Conservation (phyloP, 148 eudicot species). For the Vaccinium myrtillus region DNA sequence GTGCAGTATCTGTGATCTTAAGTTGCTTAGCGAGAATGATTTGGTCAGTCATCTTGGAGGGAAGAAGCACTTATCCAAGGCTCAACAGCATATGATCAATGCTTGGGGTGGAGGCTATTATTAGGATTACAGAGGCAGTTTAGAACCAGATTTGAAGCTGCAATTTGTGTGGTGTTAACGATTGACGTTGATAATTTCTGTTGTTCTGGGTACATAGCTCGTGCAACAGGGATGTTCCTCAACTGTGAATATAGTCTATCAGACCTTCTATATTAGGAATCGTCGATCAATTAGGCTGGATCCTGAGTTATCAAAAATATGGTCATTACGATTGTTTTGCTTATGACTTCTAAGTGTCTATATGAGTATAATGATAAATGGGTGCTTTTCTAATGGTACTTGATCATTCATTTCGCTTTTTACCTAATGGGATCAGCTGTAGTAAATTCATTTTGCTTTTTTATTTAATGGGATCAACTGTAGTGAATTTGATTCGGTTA, state of each 20-base stretch:
- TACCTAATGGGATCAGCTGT: not conserved
- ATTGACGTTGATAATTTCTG: too few relatives aligned
- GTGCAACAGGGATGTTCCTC: not conserved
- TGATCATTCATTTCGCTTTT: too few relatives aligned
- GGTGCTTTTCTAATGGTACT: too few relatives aligned
- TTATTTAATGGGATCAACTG: too few relatives aligned
- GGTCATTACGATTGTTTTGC: not conserved
- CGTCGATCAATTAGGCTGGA: not conserved
- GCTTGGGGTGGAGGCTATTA: not conserved
- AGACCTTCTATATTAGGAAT: not conserved
- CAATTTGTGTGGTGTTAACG: not conserved
- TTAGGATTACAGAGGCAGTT: not conserved
- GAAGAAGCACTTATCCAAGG: constrained; percentile 11
- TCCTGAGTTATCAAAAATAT: not conserved
- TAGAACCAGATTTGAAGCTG: not conserved
- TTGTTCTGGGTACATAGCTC: not conserved
- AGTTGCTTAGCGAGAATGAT: not conserved
- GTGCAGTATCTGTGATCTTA: constrained; percentile 15
- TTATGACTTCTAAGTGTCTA: too few relatives aligned
- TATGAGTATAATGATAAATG: not conserved
- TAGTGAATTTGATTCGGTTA: too few relatives aligned
- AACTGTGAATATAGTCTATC: too few relatives aligned
- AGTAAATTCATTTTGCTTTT: too few relatives aligned
- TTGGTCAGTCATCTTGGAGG: constrained; percentile 13
- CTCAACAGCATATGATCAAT: not conserved